Evolutionary conservation across 768 basidiomycete species (phyloP), one percentile per base, ranked within the genome.

Genomic region (Boletus sp.): DNA sequence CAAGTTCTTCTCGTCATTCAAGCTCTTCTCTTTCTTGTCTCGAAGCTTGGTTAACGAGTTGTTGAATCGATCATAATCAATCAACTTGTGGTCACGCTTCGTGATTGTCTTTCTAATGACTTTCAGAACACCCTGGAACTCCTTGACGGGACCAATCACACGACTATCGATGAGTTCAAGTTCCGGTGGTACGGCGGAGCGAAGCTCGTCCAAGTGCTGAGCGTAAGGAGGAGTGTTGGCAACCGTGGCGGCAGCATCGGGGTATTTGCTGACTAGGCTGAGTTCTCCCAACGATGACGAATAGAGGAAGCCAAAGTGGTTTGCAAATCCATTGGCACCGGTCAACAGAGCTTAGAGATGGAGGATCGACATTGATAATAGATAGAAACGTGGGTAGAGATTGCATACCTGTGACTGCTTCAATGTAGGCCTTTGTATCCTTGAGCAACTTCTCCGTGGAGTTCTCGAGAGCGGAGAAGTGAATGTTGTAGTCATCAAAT

Each of bases 21-120:
- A 75, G 18, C 90, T 87, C 76, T 98, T 99, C 69, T 99, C 96
- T 76, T 98, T 96, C 83, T 99, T 99, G 72, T 99, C 96, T 56
- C 97, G 81, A 56, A 98, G 78, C 74, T 99, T 98, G 55, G 88
- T 94, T 62, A 98, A 76, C 18, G 93, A 92, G 67, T 97, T 98
- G 73, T 98, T 98, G 80, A 85, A 91, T 49, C 97, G 89, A 76
- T 99, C 97, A 64, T 87, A 99, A 74, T 99, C 97, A 28, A 89
- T 78, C 56, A 98, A 80, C 90, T 99, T 99, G 75, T 99, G 97
- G 33, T 98, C 94, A 37, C 97, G 83, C 77, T 99, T 99, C 7
- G 90, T 92, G 65, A 97, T 92, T 17, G 84, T 93, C 80, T 98
- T 99, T 65, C 95, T 78, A 65, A 98, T 92, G 60, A 81, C 74